Evolutionary conservation across 1,139 yeast species (phyloP).

Genomic region (Lodderomyces jiufengensis): DNA sequence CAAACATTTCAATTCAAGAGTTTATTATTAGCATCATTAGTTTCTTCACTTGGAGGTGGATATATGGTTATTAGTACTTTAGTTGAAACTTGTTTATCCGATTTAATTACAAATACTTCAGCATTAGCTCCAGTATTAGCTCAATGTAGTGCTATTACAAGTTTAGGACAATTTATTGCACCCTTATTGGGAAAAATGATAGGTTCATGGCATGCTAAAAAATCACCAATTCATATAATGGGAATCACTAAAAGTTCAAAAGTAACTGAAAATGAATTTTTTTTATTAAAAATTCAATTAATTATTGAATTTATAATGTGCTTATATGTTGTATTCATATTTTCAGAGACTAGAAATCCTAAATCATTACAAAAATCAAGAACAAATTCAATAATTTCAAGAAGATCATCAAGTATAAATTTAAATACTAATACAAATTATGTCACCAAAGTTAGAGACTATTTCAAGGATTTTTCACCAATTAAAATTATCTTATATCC

Average conservation of each 20-base stretch:
- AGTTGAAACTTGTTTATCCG: constrained; percentile 58
- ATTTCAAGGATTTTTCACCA: constrained; percentile 40
- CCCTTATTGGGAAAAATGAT: constrained; percentile 52
- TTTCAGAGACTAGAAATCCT: constrained; percentile 58
- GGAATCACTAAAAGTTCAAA: constrained; percentile 4
- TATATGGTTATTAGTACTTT: constrained; percentile 45
- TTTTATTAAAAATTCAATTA: constrained; percentile 31
- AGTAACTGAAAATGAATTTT: constrained; percentile 22
- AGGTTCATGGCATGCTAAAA: constrained; percentile 15
- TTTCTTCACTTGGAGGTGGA: constrained; percentile 56
- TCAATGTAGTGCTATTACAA: constrained; percentile 50
- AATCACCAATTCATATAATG: not conserved
- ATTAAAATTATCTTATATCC: constrained; percentile 12
- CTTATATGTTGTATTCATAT: constrained; percentile 28
- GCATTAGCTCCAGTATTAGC: constrained; percentile 56
- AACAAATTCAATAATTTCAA: constrained; percentile 19
- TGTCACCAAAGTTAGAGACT: constrained; percentile 10
- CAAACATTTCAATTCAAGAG: constrained; percentile 30
- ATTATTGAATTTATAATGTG: constrained; percentile 20
- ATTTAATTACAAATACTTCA: constrained; percentile 50
- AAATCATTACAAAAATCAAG: constrained; percentile 47
- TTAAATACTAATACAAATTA: not conserved
- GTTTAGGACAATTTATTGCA: constrained; percentile 60
- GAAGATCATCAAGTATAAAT: not conserved
- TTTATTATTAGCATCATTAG: constrained; percentile 30